Evolutionary conservation across 352 stramenopile species (phyloP).

Genomic region (Thraustochytrium sp.): DNA sequence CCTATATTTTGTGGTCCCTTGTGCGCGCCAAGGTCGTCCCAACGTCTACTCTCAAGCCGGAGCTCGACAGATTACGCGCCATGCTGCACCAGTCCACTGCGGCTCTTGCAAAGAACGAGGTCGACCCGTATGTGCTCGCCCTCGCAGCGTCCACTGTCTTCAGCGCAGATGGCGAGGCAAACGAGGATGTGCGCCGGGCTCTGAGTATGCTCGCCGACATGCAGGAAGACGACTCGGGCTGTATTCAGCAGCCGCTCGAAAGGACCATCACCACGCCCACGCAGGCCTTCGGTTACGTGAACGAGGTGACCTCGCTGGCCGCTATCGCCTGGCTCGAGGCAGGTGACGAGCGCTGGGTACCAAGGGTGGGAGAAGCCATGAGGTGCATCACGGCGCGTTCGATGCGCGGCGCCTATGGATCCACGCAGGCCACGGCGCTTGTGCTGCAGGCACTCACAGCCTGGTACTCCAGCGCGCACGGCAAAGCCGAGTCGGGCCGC

Average conservation of each 20-base stretch:
- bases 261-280: not conserved
- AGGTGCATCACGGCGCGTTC: not conserved
- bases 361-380: not conserved
- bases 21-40: not conserved
- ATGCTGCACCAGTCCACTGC: not conserved
- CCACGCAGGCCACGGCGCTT: conserved; percentile 2
- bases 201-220: not conserved
- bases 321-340: conserved; percentile 15
- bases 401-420: not conserved
- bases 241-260: not conserved
- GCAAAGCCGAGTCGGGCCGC: not conserved
- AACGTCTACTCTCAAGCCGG: not conserved
- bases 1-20: conserved; percentile 1
- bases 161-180: no score
- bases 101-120: no score
- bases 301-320: not conserved
- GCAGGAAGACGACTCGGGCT: not conserved
- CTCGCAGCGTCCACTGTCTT: not conserved
- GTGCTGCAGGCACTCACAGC: not conserved
- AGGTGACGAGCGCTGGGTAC: not conserved
- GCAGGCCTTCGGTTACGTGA: not conserved
- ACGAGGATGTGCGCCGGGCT: no score
- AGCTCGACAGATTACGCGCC: not conserved
- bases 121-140: not conserved
- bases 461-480: not conserved